Conservation (phyloP, 768 basidiomycete species). For the Lentinula raphanica region DNA sequence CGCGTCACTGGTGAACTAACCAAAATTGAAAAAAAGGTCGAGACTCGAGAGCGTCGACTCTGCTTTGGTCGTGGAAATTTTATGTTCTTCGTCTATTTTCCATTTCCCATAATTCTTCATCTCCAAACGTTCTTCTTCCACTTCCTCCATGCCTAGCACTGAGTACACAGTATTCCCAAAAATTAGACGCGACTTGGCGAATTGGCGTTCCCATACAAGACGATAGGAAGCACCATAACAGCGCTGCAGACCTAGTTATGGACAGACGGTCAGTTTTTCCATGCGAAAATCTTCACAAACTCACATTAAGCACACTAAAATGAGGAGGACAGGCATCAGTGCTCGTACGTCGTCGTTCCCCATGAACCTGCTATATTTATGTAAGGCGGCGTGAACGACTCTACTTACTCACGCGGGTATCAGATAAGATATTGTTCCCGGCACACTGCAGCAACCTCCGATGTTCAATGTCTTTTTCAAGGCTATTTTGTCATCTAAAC, state of each 20-base stretch:
- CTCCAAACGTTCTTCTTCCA: conserved; percentile 33
- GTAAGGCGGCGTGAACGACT: neutral
- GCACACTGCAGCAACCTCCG: neutral
- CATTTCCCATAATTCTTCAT: conserved; percentile 63
- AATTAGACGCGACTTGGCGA: conserved; percentile 34
- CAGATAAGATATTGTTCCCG: conserved; percentile 2
- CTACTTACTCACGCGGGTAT: neutral
- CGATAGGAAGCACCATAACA: conserved; percentile 64
- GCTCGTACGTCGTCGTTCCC: conserved; percentile 17
- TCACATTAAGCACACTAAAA: conserved; percentile 49
- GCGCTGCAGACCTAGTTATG: conserved; percentile 35
- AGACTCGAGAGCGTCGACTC: too few species aligned
- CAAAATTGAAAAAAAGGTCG: too few species aligned
- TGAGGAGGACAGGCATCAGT: conserved; percentile 36
- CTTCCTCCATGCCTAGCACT: conserved; percentile 27
- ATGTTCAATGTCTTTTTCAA: neutral
- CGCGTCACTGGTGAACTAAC: neutral
- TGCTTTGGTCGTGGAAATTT: too few species aligned
- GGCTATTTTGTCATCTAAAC: neutral
- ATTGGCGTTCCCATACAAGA: conserved; percentile 59
- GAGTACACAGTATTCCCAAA: conserved; percentile 44
- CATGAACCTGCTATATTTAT: neutral
- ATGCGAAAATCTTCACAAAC: conserved; percentile 7
- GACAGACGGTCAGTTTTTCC: neutral
- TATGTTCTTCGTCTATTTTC: conserved; percentile 24